Conservation (phyloP, 1,284 basidiomycete species). For the Pyrrhoderma noxium region DNA sequence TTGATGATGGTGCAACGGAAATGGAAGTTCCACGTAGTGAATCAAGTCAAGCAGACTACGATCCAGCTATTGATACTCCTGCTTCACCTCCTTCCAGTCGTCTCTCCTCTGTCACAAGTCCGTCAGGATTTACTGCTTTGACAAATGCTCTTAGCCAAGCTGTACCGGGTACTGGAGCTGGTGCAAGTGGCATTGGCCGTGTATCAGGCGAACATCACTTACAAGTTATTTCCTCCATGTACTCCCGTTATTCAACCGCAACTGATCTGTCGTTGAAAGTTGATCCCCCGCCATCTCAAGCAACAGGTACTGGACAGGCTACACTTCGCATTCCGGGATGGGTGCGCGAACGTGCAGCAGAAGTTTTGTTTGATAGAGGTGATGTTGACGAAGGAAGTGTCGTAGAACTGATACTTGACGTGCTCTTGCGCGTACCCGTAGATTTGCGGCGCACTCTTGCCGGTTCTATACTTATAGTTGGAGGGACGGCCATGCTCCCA, state of each 20-base stretch:
- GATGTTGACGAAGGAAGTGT: constrained; percentile 80
- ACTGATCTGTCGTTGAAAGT: constrained; percentile 63
- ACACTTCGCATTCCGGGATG: constrained; percentile 88
- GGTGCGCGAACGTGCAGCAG: constrained; percentile 86
- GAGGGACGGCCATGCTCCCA: constrained; percentile 87
- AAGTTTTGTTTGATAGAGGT: constrained; percentile 86
- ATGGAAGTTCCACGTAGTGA: constrained; percentile 42
- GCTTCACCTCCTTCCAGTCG: constrained; percentile 28
- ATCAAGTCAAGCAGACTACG: constrained; percentile 42
- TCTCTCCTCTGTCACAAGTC: constrained; percentile 40
- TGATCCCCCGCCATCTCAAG: constrained; percentile 50
- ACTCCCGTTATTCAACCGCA: constrained; percentile 65
- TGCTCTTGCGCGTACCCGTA: constrained; percentile 79
- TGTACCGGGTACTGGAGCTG: constrained; percentile 23
- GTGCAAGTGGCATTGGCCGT: constrained; percentile 20
- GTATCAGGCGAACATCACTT: constrained; percentile 43
- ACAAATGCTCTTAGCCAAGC: constrained; percentile 31
- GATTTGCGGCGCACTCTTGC: constrained; percentile 81
- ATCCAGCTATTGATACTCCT: constrained; percentile 22
- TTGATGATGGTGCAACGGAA: constrained; percentile 39
- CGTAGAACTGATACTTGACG: constrained; percentile 72
- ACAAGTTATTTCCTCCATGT: constrained; percentile 60
- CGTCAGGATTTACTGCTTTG: constrained; percentile 54
- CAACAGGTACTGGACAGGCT: constrained; percentile 61
- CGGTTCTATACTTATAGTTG: constrained; percentile 76